Base-by-base conservation (phyloP, 78 protist species). In the Planoprotostelium fungivorum region DNA sequence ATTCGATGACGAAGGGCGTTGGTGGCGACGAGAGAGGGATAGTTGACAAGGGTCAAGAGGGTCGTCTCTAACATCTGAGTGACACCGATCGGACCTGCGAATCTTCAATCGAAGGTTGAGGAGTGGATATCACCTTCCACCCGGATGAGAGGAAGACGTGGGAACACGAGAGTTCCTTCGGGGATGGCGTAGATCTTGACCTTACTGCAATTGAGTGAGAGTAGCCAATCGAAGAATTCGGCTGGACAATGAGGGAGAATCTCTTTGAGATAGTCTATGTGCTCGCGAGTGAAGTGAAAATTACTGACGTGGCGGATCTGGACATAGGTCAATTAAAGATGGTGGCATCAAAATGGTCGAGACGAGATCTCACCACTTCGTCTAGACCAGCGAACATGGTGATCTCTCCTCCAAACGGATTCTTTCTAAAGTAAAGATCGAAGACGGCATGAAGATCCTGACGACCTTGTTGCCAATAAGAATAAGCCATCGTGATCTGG, bases 1-100 rank as follows among this genome's bases (percentile, higher is more conserved):
- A 93, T 34, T 31, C 94, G 91, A 84, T 92, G 93, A n/a, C 99
- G 88, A 34, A 96, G 94, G 1, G 99, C 99, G 38, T 98, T 98
- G 31, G 99, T 98, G 29, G 95, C 91, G 0, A 98, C 89, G 28
- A 97, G 93, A 36, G 96, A 88, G n/a, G 98, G 91, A 37, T 88
- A 98, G 89, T 97, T 97, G 84, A 97, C 94, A 16, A 95, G 84
- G 91, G 86, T 90, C n/a, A 98, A 90, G 10, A 98, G 38, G 0
- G 99, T 92, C 0, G 99, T 97, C 87, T 98, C 99, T 29, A 98
- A 39, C 31, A 98, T 88, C 95, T 98, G 99, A 38, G 94, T 92
- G 0, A 95, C n/a, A n/a, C 94, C 97, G 36, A 98, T 89, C 35
- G 99, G 99, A 0, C 73, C 73, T 51, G 73, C 16, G 31, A 25